Conservation (phyloP, 257 asterid genomes). For the Verbascum thapsus region DNA sequence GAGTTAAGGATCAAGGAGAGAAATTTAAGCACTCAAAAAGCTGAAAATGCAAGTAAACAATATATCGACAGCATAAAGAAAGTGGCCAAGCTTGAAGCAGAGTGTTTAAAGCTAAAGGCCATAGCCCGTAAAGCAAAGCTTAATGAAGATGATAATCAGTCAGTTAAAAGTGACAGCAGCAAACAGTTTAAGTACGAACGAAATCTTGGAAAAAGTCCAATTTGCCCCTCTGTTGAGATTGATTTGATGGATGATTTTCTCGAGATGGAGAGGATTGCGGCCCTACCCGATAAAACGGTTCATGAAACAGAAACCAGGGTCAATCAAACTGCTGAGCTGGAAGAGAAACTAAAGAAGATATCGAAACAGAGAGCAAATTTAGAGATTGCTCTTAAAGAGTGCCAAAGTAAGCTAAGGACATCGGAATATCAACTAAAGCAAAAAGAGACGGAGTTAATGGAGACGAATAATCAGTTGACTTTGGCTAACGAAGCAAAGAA, state of each 20-base stretch:
- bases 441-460: constrained; percentile 38
- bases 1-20: constrained; percentile 50
- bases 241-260: constrained; percentile 90
- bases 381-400: constrained; percentile 48
- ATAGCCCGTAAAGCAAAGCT: constrained; percentile 43
- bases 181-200: constrained; percentile 38
- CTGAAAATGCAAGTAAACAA: constrained; percentile 89
- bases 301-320: constrained; percentile 48
- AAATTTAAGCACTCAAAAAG: constrained; percentile 61
- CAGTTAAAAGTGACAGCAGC: constrained; percentile 35
- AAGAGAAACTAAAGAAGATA: constrained; percentile 51
- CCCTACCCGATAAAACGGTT: constrained; percentile 44
- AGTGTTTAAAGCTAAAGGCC: constrained; percentile 67
- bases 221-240: constrained; percentile 51
- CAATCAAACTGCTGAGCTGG: constrained; percentile 44
- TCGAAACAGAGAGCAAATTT: constrained; percentile 52
- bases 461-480: constrained; percentile 49
- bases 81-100: constrained; percentile 77
- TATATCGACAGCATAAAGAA: constrained; percentile 61
- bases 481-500: constrained; percentile 52
- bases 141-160: not conserved
- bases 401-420: constrained; percentile 51
- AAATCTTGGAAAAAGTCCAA: constrained; percentile 38
- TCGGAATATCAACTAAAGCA: constrained; percentile 57
- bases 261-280: constrained; percentile 85